Evolutionary conservation across 129 eudicot species (phyloP), one percentile per base, ranked within the genome.

Genomic region (Saposhnikovia divaricata): DNA sequence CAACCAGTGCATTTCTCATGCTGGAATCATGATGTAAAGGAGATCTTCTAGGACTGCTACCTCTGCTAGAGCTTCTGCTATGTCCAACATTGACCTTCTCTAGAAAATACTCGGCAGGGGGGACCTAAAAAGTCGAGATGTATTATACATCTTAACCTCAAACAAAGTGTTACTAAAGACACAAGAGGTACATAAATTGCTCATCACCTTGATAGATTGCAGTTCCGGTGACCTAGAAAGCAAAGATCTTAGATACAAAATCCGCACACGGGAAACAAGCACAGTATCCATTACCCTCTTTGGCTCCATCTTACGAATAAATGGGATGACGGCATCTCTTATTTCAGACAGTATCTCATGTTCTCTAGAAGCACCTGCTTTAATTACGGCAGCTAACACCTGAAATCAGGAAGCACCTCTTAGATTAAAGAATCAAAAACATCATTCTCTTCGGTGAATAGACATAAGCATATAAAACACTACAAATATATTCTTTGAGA

Each of bases 281-380:
- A 95, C 93, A 82, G 99, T 95, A 84, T 95, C 99, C 97, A 95
- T 92, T 81, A 95, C 99, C 85, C 99, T 90, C 85, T 80, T 92
- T 14, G 99, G 99, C 86, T 95, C 99, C 95, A 95, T 95, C 84
- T 92, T 92, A 46, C 96, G 96, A 59, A 95, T 92, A 79, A 95
- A 95, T 43, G 93, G 73, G 78, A 95, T 92, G 79, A 92, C 99
- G 53, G 97, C 96, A 87, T 95, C 99, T 85, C 99, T 85, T 66
- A 95, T 95, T 89, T 95, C 99, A 77, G 99, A 97, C 77, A 95
- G 96, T 83, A 95, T 95, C 81, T 95, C 99, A 85, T 95, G 99
- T 84, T 95, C 99, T 84, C 99, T 93, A 63, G 97, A 95, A 79
- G 99, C 99, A 78, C 99, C 99, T 72, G 99, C 99, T 85, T 95